Evolutionary conservation across 192 early-diverging fungal genomes (phyloP).

Genomic region (Backusella luteola): DNA sequence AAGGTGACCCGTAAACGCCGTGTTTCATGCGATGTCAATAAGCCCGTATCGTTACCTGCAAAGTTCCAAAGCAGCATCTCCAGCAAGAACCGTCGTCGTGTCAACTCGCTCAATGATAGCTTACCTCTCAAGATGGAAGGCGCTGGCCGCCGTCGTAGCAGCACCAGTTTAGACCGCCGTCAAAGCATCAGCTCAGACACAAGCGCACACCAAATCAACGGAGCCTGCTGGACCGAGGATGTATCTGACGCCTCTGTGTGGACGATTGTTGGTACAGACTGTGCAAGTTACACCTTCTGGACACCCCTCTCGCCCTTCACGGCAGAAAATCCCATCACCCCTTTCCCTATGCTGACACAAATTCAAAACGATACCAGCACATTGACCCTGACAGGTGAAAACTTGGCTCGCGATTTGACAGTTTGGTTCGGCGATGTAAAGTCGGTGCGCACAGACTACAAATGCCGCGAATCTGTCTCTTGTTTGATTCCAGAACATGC

Average conservation of each 20-base stretch:
- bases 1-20: conserved; percentile 33
- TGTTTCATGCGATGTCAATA: conserved; percentile 37
- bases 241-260: conserved; percentile 84
- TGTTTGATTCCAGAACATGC: conserved; percentile 39
- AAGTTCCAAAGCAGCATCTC: conserved; percentile 3
- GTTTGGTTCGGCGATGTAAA: conserved; percentile 67
- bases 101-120: conserved; percentile 52
- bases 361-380: conserved; percentile 29
- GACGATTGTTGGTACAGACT: conserved; percentile 86
- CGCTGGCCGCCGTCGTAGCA: conserved; percentile 4
- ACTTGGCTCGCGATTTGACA: conserved; percentile 63
- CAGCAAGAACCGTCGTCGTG: conserved; percentile 44
- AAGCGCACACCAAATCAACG: background rate
- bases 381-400: conserved; percentile 62
- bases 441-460: conserved; percentile 46
- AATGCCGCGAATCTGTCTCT: conserved; percentile 40
- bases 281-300: conserved; percentile 54
- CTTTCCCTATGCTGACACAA: background rate
- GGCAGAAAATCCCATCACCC: background rate
- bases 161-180: background rate
- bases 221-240: conserved; percentile 66
- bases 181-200: background rate
- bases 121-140: conserved; percentile 11
- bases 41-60: conserved; percentile 10
- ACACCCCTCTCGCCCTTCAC: conserved; percentile 20